phyloP scores from a whole-genome alignment of 169 alveolate genomes.

The Cardiosporidium cionae region DNA sequence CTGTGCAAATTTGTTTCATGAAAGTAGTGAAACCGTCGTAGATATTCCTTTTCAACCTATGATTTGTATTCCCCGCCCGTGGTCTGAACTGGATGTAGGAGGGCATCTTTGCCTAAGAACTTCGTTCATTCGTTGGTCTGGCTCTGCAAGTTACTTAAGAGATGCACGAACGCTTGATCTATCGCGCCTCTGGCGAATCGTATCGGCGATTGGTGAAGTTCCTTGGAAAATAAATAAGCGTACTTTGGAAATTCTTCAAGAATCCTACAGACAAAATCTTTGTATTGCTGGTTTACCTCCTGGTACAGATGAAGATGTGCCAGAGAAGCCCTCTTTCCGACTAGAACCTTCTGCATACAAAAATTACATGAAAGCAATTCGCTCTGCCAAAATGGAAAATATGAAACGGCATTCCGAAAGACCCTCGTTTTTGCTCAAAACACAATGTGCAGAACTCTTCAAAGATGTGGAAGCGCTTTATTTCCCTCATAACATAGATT shows the following conservation, averaged over 20 bases:
- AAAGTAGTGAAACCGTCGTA: not conserved
- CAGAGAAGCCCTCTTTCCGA: constrained; percentile 9
- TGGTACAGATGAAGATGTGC: constrained; percentile 1
- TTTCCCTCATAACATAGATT: constrained; percentile 94
- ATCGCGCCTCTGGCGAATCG: not conserved
- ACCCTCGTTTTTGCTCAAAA: constrained; percentile 34
- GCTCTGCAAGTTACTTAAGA: constrained; percentile 3
- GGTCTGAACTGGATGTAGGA: not conserved
- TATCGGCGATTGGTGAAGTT: constrained; percentile 17
- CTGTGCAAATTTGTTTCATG: not conserved
- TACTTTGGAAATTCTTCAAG: constrained; percentile 23
- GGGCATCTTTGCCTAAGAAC: not conserved
- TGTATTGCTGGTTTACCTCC: constrained; percentile 32
- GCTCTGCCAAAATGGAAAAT: not conserved
- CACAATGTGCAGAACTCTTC: constrained; percentile 64
- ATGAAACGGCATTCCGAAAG: constrained; percentile 18
- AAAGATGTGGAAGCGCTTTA: constrained; percentile 65
- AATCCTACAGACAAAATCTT: constrained; percentile 19
- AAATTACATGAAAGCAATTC: not conserved
- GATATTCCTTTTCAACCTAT: not conserved
- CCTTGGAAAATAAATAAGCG: constrained; percentile 17
- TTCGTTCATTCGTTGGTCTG: constrained; percentile 24
- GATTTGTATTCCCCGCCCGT: not conserved
- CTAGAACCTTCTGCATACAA: constrained; percentile 10
- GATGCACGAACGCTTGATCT: constrained; percentile 10